Percentiles rank a stretch among this genome's conserved stretches.
phyloP scores from a whole-genome alignment of 768 basidiomycete species.

The Rhodotorula diobovata region DNA sequence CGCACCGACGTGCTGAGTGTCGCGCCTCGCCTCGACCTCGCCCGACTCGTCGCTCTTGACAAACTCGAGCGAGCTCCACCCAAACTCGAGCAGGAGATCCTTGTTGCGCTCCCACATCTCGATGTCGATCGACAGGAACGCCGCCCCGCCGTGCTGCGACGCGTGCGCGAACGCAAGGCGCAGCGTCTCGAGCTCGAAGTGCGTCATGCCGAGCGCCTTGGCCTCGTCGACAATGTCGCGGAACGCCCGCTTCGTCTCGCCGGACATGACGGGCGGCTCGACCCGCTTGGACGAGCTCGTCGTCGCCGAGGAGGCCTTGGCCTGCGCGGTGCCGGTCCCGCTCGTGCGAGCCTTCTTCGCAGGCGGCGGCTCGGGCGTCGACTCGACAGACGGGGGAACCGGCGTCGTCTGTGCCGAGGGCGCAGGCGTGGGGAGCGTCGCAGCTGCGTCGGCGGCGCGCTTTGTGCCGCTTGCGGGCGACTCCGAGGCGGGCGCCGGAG shows the following conservation, averaged over 20 bases:
- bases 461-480: too few species aligned
- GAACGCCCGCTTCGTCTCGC: neutral
- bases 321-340: too few species aligned
- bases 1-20: slow-evolving; percentile 25
- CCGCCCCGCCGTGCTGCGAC: slow-evolving; percentile 7
- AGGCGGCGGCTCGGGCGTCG: too few species aligned
- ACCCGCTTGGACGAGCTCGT: too few species aligned
- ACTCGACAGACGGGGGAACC: too few species aligned
- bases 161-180: slow-evolving; percentile 18
- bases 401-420: too few species aligned
- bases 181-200: slow-evolving; percentile 17
- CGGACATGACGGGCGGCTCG: neutral
- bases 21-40: slow-evolving; percentile 8
- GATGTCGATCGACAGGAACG: slow-evolving; percentile 33
- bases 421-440: too few species aligned
- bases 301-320: neutral
- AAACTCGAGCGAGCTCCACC: slow-evolving; percentile 28
- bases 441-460: too few species aligned
- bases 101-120: slow-evolving; percentile 30
- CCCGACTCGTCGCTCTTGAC: slow-evolving; percentile 1
- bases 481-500: too few species aligned
- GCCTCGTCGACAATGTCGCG: slow-evolving; percentile 5
- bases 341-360: too few species aligned
- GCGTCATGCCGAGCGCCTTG: slow-evolving; percentile 2
- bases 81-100: slow-evolving; percentile 28